Base-by-base conservation (phyloP, 495 filamentous ascomycete genomes). In the Aspergillus heteromorphus region DNA sequence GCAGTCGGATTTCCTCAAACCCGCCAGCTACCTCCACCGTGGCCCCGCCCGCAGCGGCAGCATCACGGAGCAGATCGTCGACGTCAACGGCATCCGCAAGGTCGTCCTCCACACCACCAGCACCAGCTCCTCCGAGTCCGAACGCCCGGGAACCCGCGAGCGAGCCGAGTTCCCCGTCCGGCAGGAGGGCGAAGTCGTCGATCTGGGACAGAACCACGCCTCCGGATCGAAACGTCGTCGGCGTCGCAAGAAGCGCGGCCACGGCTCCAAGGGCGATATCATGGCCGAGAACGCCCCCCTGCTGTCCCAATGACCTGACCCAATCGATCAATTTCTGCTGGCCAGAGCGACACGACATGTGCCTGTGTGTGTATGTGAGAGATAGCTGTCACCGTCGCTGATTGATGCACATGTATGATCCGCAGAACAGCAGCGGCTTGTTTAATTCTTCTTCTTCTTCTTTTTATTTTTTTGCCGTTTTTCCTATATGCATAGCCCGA, bases 51-150 rank as follows among this genome's bases (percentile, higher is more conserved):
- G 89, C 31, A 91, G 87, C 59, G 91, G 91, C 10, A 91, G 86
- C 67, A 95, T 96, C 61, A 92, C 89, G 0, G 90, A 95, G 69
- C 91, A 91, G 61, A 79, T 91, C 17, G 73, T 95, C 34, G 89
- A 95, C 65, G 76, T 87, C 10, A 86, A 87, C 41, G 91, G 91
- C 1, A 79, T 95, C 29, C 84, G 86, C 40, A 96, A 96, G 72
- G 83, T 93, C 10, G 83, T 96, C 9, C 79, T 96, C 10, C 87
- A 92, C 58, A 83, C 86, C 36, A 86, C 79, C 17, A 83, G 79
- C 60, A 79, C 76, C 29, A 78, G 74, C 38, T 75, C 73, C 4
- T 76, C 73, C 0, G 70, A 74, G 1, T 56, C 53, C 4, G 74
- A 75, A 40, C 49, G 49, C 11, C 50, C 49, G 34, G 34, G 14